Percentiles rank a stretch among this genome's conserved stretches.
Evolutionary conservation across 441 rosid species (phyloP).

Genomic region (Aquilaria agallochum): DNA sequence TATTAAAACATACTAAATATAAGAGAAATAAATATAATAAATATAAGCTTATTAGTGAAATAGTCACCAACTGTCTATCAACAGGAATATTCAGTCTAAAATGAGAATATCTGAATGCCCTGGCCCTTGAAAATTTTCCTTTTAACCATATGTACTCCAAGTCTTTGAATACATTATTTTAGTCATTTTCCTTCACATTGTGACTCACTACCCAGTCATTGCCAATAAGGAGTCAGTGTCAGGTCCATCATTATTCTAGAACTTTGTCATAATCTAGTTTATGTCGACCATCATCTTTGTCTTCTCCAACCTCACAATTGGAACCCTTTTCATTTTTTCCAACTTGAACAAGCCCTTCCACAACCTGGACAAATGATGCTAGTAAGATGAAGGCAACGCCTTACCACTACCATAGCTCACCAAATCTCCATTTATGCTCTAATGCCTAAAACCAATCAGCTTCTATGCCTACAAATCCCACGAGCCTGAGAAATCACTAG

Average conservation of each 20-base stretch:
- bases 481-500: conserved; percentile 34
- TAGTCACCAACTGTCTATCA: too few relatives aligned
- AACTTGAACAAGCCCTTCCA: conserved; percentile 10
- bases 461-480: conserved; percentile 47
- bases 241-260: conserved; percentile 43
- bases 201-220: too few relatives aligned
- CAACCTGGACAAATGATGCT: conserved; percentile 24
- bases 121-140: too few relatives aligned
- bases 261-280: conserved; percentile 76
- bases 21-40: too few relatives aligned
- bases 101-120: too few relatives aligned
- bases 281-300: conserved; percentile 74
- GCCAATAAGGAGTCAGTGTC: conserved; percentile 33
- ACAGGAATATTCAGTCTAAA: too few relatives aligned
- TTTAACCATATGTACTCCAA: too few relatives aligned
- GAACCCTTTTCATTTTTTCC: conserved; percentile 61
- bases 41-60: too few relatives aligned
- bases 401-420: conserved; percentile 19
- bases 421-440: conserved; percentile 67
- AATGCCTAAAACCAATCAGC: conserved; percentile 63
- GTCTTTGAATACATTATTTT: too few relatives aligned
- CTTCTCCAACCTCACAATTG: conserved; percentile 77
- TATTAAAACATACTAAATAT: too few relatives aligned
- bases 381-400: neutral
- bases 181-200: too few relatives aligned